Evolutionary conservation across 179 eudicot genomes (phyloP).

Genomic region (Spergularia azorica): DNA sequence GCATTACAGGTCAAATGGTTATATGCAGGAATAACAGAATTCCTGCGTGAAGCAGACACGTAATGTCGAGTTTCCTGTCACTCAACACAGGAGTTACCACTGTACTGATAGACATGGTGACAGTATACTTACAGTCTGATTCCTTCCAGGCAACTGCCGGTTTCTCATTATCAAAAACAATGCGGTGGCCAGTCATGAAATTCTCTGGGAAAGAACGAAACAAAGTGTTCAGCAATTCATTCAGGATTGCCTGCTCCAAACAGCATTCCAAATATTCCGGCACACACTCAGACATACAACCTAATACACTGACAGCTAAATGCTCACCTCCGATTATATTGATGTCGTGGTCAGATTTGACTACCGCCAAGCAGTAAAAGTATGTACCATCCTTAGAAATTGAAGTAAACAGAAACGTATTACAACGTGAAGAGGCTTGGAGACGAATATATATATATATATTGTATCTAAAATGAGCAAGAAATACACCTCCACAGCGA

Average conservation of each 20-base stretch:
- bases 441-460: too few relatives aligned
- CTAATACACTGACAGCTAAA: neutral
- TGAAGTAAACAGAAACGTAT: neutral
- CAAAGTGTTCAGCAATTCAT: neutral
- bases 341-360: conserved; percentile 50
- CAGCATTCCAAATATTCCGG: neutral
- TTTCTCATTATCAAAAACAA: conserved; percentile 79
- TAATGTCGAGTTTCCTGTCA: neutral
- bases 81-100: neutral
- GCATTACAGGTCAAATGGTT: conserved; percentile 8
- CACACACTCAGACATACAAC: neutral
- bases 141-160: conserved; percentile 77
- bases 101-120: neutral
- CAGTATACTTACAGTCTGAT: conserved; percentile 64
- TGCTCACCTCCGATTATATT: conserved; percentile 78
- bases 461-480: neutral
- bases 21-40: neutral
- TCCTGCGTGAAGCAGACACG: neutral
- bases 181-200: conserved; percentile 82
- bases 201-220: conserved; percentile 52
- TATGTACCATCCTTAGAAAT: conserved; percentile 21
- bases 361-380: conserved; percentile 65
- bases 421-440: neutral
- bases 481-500: conserved; percentile 23
- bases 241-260: neutral